phyloP scores from a whole-genome alignment of 1,284 basidiomycete genomes.

The Cryptococcus wingfieldii region DNA sequence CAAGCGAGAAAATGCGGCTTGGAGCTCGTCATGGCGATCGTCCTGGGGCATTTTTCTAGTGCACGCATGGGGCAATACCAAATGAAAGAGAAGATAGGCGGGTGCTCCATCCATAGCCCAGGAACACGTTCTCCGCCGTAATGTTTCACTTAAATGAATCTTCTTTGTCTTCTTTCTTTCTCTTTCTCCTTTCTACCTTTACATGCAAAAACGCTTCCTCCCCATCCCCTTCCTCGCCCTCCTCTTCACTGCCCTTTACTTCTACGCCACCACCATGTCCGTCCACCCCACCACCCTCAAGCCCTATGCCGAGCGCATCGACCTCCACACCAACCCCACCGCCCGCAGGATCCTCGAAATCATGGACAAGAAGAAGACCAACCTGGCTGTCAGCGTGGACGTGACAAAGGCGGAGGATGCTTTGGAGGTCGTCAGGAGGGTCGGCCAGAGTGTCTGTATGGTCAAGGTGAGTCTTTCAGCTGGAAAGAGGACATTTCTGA shows the following conservation, averaged over 20 bases:
- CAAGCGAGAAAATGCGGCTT: too few relatives aligned
- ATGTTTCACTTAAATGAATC: too few relatives aligned
- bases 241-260: background rate
- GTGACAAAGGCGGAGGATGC: slow-evolving; percentile 78
- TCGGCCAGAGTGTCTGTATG: slow-evolving; percentile 84
- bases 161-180: too few relatives aligned
- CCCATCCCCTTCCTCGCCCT: too few relatives aligned
- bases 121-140: too few relatives aligned
- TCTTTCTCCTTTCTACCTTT: too few relatives aligned
- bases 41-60: too few relatives aligned
- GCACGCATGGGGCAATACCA: too few relatives aligned
- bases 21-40: too few relatives aligned
- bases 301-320: slow-evolving; percentile 65
- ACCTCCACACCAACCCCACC: slow-evolving; percentile 64
- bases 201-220: too few relatives aligned
- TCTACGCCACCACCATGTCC: slow-evolving; percentile 8
- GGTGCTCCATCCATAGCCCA: too few relatives aligned
- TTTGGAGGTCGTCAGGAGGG: slow-evolving; percentile 78
- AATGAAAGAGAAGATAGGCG: too few relatives aligned
- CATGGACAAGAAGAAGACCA: slow-evolving; percentile 83
- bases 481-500: background rate
- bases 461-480: slow-evolving; percentile 67
- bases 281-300: slow-evolving; percentile 37
- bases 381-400: slow-evolving; percentile 93
- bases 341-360: slow-evolving; percentile 72